Base-by-base conservation (phyloP, 768 basidiomycete species). In the Kwoniella shandongensis region DNA sequence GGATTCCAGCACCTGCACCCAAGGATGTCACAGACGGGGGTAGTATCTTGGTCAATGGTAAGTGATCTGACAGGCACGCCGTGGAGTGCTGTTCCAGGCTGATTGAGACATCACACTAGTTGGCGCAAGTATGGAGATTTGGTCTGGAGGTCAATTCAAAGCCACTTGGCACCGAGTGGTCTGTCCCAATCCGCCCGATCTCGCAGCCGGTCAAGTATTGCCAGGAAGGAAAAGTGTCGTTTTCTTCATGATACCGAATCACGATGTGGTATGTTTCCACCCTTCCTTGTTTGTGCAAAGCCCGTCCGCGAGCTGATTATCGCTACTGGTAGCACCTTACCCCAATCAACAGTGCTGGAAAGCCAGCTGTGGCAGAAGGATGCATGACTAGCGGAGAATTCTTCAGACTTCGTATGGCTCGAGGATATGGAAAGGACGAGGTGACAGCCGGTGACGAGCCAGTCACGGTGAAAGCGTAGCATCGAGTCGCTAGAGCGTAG, bases 91-190 rank as follows among this genome's bases (percentile, higher is more conserved):
- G 1, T 18, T 23, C 11, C 35, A 15, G 7, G 12, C 27, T 22
- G 18, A 18, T 23, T 20, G n/a, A 25, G 13, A 18, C 18, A 39
- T 17, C 2, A 18, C 13, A 17, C 20, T 20, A 51, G 50, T 51
- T 20, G 50, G 50, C 12, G 50, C 38, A 11, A 51, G 50, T 36
- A 51, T 51, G 50, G 50, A 51, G 15, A 51, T 51, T 17, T 51
- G 50, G 50, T 51, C 50, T 17, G 50, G 50, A 8, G 27, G 29
- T 29, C 50, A 51, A 39, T 51, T 51, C 50, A 51, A 51, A 23
- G 50, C 50, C 11, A 51, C 50, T 39, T 51, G 50, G 50, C 50
- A 51, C 17, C 50, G 50, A 6, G 50, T 51, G 10, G 36, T 39
- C 7, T 51, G 50, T 18, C 50, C 50, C 18, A 46, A 26, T 22